Base-by-base conservation (phyloP, 2,329 filamentous ascomycete genomes). In the Aureobasidium pullulans region DNA sequence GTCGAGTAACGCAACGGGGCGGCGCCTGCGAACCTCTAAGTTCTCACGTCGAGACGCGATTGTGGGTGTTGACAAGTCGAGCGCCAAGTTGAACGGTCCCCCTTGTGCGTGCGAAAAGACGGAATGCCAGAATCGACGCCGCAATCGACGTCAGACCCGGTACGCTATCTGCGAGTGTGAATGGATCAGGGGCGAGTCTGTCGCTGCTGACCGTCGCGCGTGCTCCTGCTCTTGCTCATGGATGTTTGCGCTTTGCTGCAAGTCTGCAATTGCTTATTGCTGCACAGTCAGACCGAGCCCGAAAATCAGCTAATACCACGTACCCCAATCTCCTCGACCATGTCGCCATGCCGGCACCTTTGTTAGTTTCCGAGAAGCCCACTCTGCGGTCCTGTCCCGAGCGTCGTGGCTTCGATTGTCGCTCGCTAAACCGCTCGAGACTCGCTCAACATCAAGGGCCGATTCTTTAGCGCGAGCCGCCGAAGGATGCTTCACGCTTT, bases 311-410 rank as follows among this genome's bases (percentile, higher is more conserved):
- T 13, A 39, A 40, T 34, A 31, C 2, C n/a, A 10, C 11, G n/a
- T 15, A 15, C 37, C 37, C 28, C 37, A 43, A 37, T 28, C 47
- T 37, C 47, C 7, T 39, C 39, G 39, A 34, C 40, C 36, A 56
- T 46, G 40, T 46, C 52, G 52, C 52, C 52, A 56, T 56, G 52
- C 39, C 52, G 52, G 52, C 52, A 44, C 16, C 52, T 56, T 46
- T 31, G 8, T 37, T 56, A 56, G 52, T 34, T 9, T 34, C 52
- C 52, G 52, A 8, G 6, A 29, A 56, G 52, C 28, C 28, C 52
- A 36, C 40, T 44, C 16, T 23, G 23, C 23, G 23, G 23, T 23
- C 23, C 23, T 34, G 50, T 43, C 15, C 50, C 50, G 49, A 40
- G 34, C 34, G n/a, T 28, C 6, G 48, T 52, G 49, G 37, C 49